Base-by-base conservation (phyloP, 176 grass and related monocot species). In the Pontederia paniculata region DNA sequence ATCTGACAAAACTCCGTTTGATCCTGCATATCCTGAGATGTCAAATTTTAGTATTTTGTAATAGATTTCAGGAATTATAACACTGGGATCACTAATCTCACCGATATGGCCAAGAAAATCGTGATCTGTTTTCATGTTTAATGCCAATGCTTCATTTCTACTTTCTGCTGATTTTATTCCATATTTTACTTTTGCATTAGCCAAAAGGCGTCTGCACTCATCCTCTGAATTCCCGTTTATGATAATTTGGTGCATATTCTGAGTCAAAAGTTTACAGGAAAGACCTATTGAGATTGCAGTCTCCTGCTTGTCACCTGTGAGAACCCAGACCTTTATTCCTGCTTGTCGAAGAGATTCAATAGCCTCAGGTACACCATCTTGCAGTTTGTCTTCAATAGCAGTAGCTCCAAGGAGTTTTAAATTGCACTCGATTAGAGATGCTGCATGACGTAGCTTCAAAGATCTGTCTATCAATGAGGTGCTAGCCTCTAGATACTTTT, bases 251-350 rank as follows among this genome's bases (percentile, higher is more conserved):
- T 69, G 54, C 89, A 88, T 95, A 58, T 50, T 83, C 81, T 71
- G 77, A 55, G 89, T 85, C 62, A 95, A 64, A 28, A 95, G 56
- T 55, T 77, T 74, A 45, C 89, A 95, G 60, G 89, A 95, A 65
- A 88, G 64, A 76, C 81, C 89, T 57, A 95, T 95, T 0, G 89
- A 95, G 81, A 95, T 95, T 68, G 89, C 89, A 44, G 89, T 95
- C 79, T 95, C 89, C 69, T 95, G 89, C 72, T 95, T 95, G 82
- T 95, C 89, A 51, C 89, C 89, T 12, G 89, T 95, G 15, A 95
- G 78, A 82, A 95, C 89, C 89, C 89, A 95, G 43, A 95, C 84
- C 73, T 95, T 95, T 44, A 95, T 95, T 70, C 89, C 89, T 70
- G 89, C 89, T 53, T 95, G 89, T 50, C 89, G 55, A 52, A 95